Conservation (phyloP, 2,329 filamentous ascomycete genomes). For the Rhynchosporium agropyri region DNA sequence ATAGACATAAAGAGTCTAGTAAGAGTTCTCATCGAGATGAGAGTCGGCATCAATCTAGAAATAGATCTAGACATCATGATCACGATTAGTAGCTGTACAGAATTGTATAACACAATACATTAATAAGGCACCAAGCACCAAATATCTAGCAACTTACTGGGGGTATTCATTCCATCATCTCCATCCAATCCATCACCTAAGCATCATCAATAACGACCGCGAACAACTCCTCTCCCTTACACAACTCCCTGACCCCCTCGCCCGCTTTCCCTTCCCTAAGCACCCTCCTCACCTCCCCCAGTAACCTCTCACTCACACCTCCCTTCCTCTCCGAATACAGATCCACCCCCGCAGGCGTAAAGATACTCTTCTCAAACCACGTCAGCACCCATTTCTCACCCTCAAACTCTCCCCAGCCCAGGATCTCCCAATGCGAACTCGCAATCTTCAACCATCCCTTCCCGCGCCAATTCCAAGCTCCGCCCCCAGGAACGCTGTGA, state of each 20-base stretch:
- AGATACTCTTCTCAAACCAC: slow-evolving; percentile 81
- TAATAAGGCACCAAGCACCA: neutral
- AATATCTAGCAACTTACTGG: neutral
- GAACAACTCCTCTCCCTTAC: slow-evolving; percentile 52
- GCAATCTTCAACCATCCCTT: slow-evolving; percentile 74
- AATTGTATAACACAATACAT: neutral
- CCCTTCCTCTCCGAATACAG: slow-evolving; percentile 68
- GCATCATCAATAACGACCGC: slow-evolving; percentile 40
- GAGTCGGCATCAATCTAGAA: slow-evolving; percentile 31
- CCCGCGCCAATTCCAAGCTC: slow-evolving; percentile 74
- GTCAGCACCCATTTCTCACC: slow-evolving; percentile 73
- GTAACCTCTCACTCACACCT: slow-evolving; percentile 61
- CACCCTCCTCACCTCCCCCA: slow-evolving; percentile 57
- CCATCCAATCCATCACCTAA: neutral
- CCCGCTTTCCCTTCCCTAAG: slow-evolving; percentile 54
- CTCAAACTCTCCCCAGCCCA: slow-evolving; percentile 66
- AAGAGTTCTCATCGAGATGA: slow-evolving; percentile 25
- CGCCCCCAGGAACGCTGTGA: slow-evolving; percentile 37
- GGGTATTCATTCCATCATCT: slow-evolving; percentile 6
- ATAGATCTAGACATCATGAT: slow-evolving; percentile 35
- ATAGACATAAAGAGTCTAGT: slow-evolving; percentile 32
- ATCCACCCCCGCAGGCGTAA: slow-evolving; percentile 81
- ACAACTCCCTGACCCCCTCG: slow-evolving; percentile 55
- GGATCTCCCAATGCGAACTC: slow-evolving; percentile 76
- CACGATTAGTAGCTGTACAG: slow-evolving; percentile 18